Evolutionary conservation across 192 early-diverging fungal species (phyloP), one percentile per base, ranked within the genome.

Genomic region (Coemansia sp.): DNA sequence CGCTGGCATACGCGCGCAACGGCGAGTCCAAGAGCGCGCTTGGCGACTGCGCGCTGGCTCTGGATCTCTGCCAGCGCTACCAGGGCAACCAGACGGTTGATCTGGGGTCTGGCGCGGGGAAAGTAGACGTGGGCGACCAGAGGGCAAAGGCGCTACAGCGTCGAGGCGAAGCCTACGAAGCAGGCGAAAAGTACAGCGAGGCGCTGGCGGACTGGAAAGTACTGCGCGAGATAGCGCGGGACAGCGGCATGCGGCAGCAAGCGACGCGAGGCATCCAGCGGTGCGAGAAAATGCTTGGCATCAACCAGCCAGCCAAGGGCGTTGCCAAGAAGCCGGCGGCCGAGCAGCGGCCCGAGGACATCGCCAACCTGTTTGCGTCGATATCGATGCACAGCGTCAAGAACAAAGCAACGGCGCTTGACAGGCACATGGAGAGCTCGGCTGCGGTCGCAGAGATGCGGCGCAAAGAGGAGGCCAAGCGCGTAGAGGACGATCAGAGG

Each of bases 151-250:
- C 86, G 11, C 68, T 95, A 22, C 77, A 90, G 65, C 83, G 93
- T 1, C 76, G 91, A 1, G 93, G 90, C 7, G 83, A 84, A 24
- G 94, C 93, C 2, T 87, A 83, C 55, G 96, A 98, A 74, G 82
- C 83, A 4, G 60, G 87, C 48, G 95, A 97, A 75, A 90, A 90
- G 61, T 96, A 90, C 70, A 68, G 72, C 13, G 83, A 85, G 39
- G 96, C 93, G 23, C 68, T 78, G 39, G 69, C 72, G 0, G 84
- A 85, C 65, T 90, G 86, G 79, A 81, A 82, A 20, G 65, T 63
- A 19, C 30, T 83, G 66, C 61, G 64, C n/a, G 64, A 72, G 50
- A 28, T 55, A 24, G 67, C 76, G 1, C 60, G 70, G 29, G 74
- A 74, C 54, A 19, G 61, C 16, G 35, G 20, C 39, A 39, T 58